Percentiles rank a stretch among this genome's conserved stretches.
These are phyloP conservation scores for Terfezia boudieri DNA, from an alignment of 495 filamentous ascomycete species.

Conservation along the genomic window DNA sequence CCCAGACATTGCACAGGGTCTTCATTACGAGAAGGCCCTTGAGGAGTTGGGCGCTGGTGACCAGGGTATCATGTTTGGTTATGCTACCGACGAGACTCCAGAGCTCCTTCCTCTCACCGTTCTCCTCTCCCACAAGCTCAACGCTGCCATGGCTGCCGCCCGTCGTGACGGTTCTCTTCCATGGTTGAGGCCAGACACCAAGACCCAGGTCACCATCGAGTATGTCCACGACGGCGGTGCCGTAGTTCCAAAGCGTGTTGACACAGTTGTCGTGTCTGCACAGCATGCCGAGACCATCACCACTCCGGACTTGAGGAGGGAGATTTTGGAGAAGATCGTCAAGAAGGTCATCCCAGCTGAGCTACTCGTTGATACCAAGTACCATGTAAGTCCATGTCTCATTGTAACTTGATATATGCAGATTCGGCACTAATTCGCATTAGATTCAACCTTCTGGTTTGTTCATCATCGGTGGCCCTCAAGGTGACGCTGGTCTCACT, in stretches of 20 bases:
- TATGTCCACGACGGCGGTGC: slow-evolving; percentile 91
- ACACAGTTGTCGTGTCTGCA: slow-evolving; percentile 90
- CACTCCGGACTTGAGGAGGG: slow-evolving; percentile 80
- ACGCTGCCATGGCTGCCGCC: slow-evolving; percentile 72
- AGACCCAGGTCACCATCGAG: slow-evolving; percentile 98
- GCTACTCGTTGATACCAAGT: slow-evolving; percentile 83
- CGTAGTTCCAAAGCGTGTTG: slow-evolving; percentile 74
- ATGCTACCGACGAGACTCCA: slow-evolving; percentile 97
- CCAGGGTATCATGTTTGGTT: slow-evolving; percentile 99
- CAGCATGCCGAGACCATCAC: slow-evolving; percentile 79
- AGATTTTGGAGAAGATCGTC: slow-evolving; percentile 95
- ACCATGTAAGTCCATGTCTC: slow-evolving; percentile 42
- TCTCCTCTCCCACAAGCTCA: slow-evolving; percentile 84
- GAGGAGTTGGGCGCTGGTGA: slow-evolving; percentile 98
- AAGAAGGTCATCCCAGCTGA: slow-evolving; percentile 77
- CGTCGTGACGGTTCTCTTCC: slow-evolving; percentile 68
- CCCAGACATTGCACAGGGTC: slow-evolving; percentile 93
- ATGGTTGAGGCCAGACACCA: slow-evolving; percentile 94
- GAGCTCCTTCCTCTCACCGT: slow-evolving; percentile 88
- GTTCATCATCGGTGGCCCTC: slow-evolving; percentile 97
- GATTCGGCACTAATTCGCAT: no score
- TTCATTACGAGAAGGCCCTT: slow-evolving; percentile 86
- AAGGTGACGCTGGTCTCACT: slow-evolving; percentile 96
- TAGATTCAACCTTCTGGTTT: slow-evolving; percentile 92
- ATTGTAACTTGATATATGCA: neutral